Percentiles rank a stretch among this genome's conserved stretches.
Conservation (phyloP, 768 basidiomycete genomes). For the Russula emetica region DNA sequence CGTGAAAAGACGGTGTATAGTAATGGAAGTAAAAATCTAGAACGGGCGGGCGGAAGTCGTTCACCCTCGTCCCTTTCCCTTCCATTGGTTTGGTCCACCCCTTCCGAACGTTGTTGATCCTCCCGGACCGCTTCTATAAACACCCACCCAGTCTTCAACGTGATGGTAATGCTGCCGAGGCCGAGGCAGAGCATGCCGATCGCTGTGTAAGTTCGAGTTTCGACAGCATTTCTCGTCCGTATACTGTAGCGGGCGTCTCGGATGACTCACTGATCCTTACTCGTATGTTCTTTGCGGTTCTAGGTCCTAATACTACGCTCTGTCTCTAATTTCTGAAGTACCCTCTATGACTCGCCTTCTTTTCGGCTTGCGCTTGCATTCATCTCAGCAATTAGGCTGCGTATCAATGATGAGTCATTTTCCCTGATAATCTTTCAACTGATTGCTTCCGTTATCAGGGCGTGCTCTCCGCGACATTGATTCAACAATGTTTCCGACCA, state of each 20-base stretch:
- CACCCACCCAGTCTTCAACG: background rate
- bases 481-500: conserved; percentile 1
- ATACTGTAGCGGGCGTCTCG: no score
- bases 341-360: background rate
- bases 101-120: no score
- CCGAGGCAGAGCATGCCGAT: no score
- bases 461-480: conserved; percentile 11
- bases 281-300: background rate
- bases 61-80: no score
- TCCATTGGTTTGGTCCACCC: no score
- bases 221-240: no score
- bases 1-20: no score
- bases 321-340: background rate
- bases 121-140: no score
- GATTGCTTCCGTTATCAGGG: background rate
- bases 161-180: background rate
- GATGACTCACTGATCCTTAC: background rate
- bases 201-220: background rate
- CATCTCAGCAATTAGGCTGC: background rate
- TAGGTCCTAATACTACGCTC: background rate
- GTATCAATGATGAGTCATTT: background rate
- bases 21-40: conserved; percentile 1
- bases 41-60: no score
- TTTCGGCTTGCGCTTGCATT: background rate
- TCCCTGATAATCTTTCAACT: background rate